Evolutionary conservation across 805 yeast species (phyloP).

Genomic region (Zygosaccharomyces siamensis): DNA sequence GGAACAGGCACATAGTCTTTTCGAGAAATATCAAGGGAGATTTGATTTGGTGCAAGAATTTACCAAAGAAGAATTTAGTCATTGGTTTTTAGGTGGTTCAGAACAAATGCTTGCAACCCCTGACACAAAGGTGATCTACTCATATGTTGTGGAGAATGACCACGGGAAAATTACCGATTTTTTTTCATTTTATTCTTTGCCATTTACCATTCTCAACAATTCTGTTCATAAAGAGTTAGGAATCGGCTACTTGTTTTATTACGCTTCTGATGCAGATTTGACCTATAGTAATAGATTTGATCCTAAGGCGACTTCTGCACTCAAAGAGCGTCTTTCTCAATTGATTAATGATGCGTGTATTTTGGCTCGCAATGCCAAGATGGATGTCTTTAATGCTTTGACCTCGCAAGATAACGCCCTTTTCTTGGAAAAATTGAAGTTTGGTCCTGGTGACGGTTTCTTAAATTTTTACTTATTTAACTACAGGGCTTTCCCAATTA

Average conservation of each 20-base stretch:
- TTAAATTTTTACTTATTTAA: conserved; percentile 89
- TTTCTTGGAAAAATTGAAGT: conserved; percentile 76
- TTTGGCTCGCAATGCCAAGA: conserved; percentile 56
- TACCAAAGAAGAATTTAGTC: conserved; percentile 52
- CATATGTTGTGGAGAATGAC: conserved; percentile 66
- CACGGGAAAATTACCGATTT: conserved; percentile 74
- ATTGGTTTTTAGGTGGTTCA: conserved; percentile 70
- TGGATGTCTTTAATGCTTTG: conserved; percentile 92
- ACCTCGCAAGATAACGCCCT: conserved; percentile 85
- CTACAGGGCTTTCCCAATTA: conserved; percentile 73
- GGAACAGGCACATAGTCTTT: conserved; percentile 55
- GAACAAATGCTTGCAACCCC: conserved; percentile 19
- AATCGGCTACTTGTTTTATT: conserved; percentile 85
- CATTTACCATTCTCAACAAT: conserved; percentile 75
- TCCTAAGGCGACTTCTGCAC: conserved; percentile 38
- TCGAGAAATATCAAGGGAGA: conserved; percentile 56
- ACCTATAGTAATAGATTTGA: conserved; percentile 38
- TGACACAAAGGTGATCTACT: conserved; percentile 50
- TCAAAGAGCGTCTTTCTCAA: conserved; percentile 54
- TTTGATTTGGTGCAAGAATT: conserved; percentile 73
- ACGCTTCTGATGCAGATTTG: conserved; percentile 67
- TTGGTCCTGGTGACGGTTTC: conserved; percentile 91
- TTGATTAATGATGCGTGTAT: conserved; percentile 73
- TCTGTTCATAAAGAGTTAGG: conserved; percentile 61
- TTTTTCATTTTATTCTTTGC: conserved; percentile 82